Conservation (phyloP, 1,284 basidiomycete species). For the Heterobasidion occidentale region DNA sequence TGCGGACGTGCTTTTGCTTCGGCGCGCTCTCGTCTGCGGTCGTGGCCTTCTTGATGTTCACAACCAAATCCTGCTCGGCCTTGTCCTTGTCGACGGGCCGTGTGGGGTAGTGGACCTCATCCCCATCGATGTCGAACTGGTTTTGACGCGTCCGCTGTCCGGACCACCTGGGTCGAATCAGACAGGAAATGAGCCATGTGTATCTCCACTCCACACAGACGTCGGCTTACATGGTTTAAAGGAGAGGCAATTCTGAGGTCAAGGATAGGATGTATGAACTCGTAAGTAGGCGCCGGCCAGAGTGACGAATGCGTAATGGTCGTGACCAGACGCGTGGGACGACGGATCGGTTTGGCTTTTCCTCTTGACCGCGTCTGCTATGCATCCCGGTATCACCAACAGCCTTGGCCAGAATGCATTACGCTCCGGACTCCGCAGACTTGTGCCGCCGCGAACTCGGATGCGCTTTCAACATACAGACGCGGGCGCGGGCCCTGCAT, state of each 20-base stretch:
- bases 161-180: conserved; percentile 19
- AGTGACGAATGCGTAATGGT: neutral
- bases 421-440: no score
- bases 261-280: neutral
- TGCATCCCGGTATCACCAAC: no score
- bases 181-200: neutral
- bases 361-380: no score
- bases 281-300: neutral
- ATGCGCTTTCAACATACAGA: conserved; percentile 8
- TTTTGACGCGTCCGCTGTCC: conserved; percentile 26
- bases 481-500: conserved; percentile 18
- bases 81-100: conserved; percentile 96
- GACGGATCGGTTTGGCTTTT: neutral
- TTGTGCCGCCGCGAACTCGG: neutral
- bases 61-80: conserved; percentile 84
- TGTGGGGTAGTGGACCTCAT: conserved; percentile 83
- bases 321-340: neutral
- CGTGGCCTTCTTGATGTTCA: conserved; percentile 97
- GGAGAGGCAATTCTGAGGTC: neutral
- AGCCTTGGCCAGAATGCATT: no score
- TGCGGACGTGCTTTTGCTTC: conserved; percentile 96
- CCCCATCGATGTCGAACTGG: conserved; percentile 62
- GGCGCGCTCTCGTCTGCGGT: conserved; percentile 88
- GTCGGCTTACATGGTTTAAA: conserved; percentile 7
- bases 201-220: neutral